Evolutionary conservation across 176 grass and related monocot genomes (phyloP).

Genomic region (Cenchrus fungigraminus): DNA sequence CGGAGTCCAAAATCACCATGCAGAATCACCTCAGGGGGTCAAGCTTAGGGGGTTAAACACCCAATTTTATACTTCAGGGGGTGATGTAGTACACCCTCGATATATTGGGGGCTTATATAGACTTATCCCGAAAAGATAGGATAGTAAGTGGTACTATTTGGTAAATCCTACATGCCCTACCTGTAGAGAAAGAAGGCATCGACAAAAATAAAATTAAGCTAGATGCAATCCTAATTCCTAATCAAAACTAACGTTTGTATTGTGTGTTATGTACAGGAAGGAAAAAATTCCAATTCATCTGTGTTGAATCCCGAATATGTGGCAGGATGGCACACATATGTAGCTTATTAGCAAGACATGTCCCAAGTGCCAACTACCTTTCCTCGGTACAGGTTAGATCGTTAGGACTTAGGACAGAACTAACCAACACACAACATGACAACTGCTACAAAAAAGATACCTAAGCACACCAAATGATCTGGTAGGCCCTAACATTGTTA

Average conservation of each 20-base stretch:
- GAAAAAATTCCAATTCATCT: neutral
- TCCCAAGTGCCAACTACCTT: neutral
- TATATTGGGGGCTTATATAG: no score
- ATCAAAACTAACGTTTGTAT: neutral
- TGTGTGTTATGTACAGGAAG: neutral
- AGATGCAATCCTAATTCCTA: conserved; percentile 5
- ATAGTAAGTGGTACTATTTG: conserved; percentile 7
- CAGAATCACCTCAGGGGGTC: no score
- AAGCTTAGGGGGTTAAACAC: no score
- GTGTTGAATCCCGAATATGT: neutral
- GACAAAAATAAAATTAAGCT: conserved; percentile 5
- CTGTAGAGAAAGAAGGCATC: conserved; percentile 7
- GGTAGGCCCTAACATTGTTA: neutral
- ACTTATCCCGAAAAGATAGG: neutral
- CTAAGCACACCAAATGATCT: conserved; percentile 3
- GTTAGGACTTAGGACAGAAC: no score
- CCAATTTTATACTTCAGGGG: no score
- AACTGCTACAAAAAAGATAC: neutral
- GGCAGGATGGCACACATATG: neutral
- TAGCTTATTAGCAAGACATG: neutral
- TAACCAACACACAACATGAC: neutral
- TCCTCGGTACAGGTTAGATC: neutral
- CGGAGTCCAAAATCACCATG: no score
- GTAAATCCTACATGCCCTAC: neutral
- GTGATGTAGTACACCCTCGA: no score